Percentiles rank a stretch among this genome's conserved stretches.
These are phyloP conservation scores for Cucurbita pepo DNA, from an alignment of 306 rosid species.

Conservation along the genomic window DNA sequence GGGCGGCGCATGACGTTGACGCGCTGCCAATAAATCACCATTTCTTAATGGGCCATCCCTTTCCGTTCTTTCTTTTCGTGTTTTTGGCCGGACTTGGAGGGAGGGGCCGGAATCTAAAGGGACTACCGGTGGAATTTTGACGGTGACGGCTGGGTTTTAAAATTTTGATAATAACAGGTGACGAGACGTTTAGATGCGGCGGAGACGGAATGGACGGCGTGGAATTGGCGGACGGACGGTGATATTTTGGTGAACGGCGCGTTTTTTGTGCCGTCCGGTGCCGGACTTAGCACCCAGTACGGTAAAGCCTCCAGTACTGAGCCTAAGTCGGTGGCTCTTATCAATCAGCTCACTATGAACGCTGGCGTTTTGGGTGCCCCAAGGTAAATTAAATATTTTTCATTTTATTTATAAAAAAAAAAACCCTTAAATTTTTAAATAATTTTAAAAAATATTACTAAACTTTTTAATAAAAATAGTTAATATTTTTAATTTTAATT, in stretches of 20 bases:
- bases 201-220: conserved; percentile 34
- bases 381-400: conserved; percentile 20
- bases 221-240: conserved; percentile 73
- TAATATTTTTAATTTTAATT: too few species aligned
- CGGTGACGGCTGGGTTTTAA: background rate
- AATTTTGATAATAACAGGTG: conserved; percentile 21
- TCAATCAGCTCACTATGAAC: conserved; percentile 47
- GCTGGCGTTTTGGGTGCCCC: conserved; percentile 59
- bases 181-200: conserved; percentile 59
- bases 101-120: too few species aligned
- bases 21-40: background rate
- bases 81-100: background rate
- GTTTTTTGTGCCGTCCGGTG: conserved; percentile 50
- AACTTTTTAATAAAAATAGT: too few species aligned
- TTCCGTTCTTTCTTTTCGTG: background rate
- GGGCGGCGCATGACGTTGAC: conserved; percentile 4
- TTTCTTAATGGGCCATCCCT: background rate
- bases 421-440: too few species aligned
- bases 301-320: conserved; percentile 38
- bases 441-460: too few species aligned
- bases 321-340: conserved; percentile 37
- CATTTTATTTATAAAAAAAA: too few species aligned
- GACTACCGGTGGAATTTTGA: background rate
- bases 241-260: conserved; percentile 66
- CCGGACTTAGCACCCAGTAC: conserved; percentile 21